phyloP scores from a whole-genome alignment of 2,329 filamentous ascomycete genomes.

The Arthrobotrys iridis region DNA sequence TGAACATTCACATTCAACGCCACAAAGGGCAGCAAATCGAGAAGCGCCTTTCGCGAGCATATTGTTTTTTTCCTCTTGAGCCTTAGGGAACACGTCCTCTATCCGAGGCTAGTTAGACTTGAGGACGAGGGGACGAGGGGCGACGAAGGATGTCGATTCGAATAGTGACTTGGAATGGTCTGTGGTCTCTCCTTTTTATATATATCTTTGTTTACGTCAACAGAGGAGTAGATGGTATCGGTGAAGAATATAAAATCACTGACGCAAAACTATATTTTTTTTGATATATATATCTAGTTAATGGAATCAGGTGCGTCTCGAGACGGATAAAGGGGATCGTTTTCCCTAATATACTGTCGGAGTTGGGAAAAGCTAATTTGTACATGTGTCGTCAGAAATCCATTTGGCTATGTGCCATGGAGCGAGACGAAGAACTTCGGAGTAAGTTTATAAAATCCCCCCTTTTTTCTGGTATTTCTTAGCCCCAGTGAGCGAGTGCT shows the following conservation, averaged over 20 bases:
- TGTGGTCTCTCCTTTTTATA: conserved; percentile 56
- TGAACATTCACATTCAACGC: neutral
- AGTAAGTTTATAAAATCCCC: conserved; percentile 66
- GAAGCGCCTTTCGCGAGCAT: no score
- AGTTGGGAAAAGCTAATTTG: neutral
- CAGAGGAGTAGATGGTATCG: neutral
- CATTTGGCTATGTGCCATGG: conserved; percentile 87
- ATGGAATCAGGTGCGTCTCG: conserved; percentile 75
- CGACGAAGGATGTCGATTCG: conserved; percentile 73
- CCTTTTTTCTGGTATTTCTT: no score
- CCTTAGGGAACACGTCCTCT: no score
- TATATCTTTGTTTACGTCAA: neutral
- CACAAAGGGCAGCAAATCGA: no score
- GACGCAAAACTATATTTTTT: neutral
- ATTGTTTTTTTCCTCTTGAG: no score
- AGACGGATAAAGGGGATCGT: neutral
- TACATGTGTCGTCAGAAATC: conserved; percentile 72
- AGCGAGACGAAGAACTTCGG: conserved; percentile 75
- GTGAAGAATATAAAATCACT: neutral
- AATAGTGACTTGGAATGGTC: conserved; percentile 88
- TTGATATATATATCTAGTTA: conserved; percentile 69
- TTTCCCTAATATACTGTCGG: no score
- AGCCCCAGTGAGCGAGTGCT: no score
- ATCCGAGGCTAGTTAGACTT: no score
- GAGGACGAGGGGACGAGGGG: neutral